Percentiles rank a stretch among this genome's conserved stretches.
Evolutionary conservation across 2,329 filamentous ascomycete genomes (phyloP).

Genomic region (Sphaerulina vaccinii): DNA sequence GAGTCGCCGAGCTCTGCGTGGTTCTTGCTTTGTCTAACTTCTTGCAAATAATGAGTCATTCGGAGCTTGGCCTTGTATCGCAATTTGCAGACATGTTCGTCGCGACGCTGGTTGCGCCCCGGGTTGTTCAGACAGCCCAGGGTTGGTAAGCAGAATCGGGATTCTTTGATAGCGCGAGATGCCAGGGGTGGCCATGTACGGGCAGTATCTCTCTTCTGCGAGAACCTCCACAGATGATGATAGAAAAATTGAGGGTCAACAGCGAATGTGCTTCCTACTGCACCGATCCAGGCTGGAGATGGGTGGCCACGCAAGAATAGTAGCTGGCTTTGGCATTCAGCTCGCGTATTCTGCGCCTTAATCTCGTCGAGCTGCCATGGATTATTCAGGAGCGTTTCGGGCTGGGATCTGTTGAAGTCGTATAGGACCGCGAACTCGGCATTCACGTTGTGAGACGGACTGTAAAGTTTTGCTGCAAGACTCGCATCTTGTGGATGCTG

Average conservation of each 20-base stretch:
- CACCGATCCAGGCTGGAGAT: conserved; percentile 1
- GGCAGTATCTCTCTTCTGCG: neutral
- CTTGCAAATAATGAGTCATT: neutral
- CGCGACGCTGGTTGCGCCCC: neutral
- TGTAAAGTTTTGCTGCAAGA: neutral
- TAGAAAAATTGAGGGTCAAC: conserved; percentile 8
- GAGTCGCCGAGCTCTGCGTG: neutral
- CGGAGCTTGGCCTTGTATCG: neutral
- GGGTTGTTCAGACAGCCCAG: neutral
- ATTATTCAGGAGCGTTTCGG: neutral
- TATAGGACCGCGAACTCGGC: neutral
- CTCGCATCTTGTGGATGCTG: neutral
- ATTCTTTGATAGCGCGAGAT: neutral
- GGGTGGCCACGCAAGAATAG: conserved; percentile 9
- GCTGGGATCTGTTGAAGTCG: neutral
- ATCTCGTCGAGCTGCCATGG: neutral
- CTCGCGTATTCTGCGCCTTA: neutral
- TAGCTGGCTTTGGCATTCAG: neutral
- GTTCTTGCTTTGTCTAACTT: neutral
- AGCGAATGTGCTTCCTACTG: neutral
- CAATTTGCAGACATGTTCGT: neutral
- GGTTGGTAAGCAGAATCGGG: neutral
- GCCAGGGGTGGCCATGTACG: neutral
- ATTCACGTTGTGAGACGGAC: neutral
- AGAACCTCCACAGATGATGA: neutral